These are phyloP conservation scores for Usnea hakonensis DNA, from an alignment of 495 filamentous ascomycete genomes.

Conservation along the genomic window DNA sequence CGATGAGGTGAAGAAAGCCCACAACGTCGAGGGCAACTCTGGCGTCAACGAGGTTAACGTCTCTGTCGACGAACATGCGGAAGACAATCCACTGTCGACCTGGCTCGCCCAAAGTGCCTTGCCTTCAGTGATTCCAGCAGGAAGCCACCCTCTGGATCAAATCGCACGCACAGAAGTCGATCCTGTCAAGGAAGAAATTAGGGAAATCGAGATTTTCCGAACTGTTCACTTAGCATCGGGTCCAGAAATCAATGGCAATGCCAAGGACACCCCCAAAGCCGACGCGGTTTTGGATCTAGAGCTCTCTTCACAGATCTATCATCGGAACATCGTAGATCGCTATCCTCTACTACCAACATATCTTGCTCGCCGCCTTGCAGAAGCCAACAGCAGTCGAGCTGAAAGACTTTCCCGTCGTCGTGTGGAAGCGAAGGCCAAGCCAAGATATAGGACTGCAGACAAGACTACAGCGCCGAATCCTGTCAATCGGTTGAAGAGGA, in stretches of 20 bases:
- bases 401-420: background rate
- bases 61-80: background rate
- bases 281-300: background rate
- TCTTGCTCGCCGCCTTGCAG: background rate
- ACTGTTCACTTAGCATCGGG: too few species aligned
- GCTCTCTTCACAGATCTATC: background rate
- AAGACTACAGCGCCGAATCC: background rate
- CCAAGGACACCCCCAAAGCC: background rate
- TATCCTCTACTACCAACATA: background rate
- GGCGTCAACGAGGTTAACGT: background rate
- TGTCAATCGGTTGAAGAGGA: too few species aligned
- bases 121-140: background rate
- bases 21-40: background rate
- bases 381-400: background rate
- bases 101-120: background rate
- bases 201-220: background rate
- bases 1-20: too few species aligned
- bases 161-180: background rate
- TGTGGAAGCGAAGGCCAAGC: background rate
- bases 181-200: background rate
- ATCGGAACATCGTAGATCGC: background rate
- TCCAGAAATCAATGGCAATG: background rate
- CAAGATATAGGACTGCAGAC: background rate
- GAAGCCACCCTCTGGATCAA: background rate
- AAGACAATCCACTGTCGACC: background rate